These are phyloP conservation scores for Cladosporium phlei DNA, from an alignment of 2,329 filamentous ascomycete species.

Conservation along the genomic window DNA sequence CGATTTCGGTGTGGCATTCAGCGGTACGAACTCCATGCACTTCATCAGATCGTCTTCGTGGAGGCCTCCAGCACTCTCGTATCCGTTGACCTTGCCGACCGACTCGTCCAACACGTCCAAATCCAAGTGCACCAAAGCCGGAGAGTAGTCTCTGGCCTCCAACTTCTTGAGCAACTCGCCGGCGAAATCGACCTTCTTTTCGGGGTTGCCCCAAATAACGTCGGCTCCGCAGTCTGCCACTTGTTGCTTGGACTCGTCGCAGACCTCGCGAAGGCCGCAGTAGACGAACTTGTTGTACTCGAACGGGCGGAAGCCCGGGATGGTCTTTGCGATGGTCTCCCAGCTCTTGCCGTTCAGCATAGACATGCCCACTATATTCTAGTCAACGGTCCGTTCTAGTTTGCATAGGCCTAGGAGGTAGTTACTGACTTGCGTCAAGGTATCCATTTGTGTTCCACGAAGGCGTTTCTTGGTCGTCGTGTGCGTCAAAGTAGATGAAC, in stretches of 20 bases:
- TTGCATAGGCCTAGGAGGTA: too few species aligned
- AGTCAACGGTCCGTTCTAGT: too few species aligned
- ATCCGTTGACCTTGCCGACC: background rate
- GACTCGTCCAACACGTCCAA: conserved; percentile 5
- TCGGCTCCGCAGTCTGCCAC: background rate
- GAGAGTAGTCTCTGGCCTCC: background rate
- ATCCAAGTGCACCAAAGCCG: conserved; percentile 2
- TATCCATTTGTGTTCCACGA: conserved; percentile 9
- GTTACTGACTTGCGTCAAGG: conserved; percentile 5
- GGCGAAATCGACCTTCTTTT: background rate
- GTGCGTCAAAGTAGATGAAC: conserved; percentile 7
- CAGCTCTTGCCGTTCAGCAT: conserved; percentile 4
- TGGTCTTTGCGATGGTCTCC: background rate
- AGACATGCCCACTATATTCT: background rate
- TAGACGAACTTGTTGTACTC: background rate
- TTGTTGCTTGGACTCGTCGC: background rate
- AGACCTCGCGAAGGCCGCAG: background rate
- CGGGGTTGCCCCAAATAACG: background rate
- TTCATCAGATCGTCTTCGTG: background rate
- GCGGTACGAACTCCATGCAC: background rate
- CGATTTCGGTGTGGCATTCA: background rate
- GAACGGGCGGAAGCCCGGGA: background rate
- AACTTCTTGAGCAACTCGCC: background rate
- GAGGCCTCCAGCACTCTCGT: background rate
- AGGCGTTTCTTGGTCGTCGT: conserved; percentile 6